These are phyloP conservation scores for Melaleuca quinquenervia DNA, from an alignment of 345 rosid species.

Conservation along the genomic window DNA sequence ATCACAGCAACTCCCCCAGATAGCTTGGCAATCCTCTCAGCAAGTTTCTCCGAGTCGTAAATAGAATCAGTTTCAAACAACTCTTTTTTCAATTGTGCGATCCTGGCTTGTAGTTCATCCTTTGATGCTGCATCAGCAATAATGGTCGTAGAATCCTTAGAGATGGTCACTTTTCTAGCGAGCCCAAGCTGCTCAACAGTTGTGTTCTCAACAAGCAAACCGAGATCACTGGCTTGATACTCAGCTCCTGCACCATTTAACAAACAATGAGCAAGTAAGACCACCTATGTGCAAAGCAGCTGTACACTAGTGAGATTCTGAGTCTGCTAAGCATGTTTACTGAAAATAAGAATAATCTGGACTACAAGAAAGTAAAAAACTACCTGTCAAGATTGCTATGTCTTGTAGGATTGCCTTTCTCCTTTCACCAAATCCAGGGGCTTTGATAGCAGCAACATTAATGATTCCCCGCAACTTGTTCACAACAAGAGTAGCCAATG, in stretches of 20 bases:
- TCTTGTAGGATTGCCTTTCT: constrained; percentile 96
- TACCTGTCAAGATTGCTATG: constrained; percentile 90
- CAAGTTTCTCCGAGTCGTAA: constrained; percentile 78
- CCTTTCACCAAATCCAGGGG: constrained; percentile 97
- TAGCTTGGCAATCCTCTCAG: constrained; percentile 91
- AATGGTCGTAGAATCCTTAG: constrained; percentile 75
- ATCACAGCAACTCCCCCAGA: constrained; percentile 98
- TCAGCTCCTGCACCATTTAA: constrained; percentile 60
- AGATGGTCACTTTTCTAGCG: constrained; percentile 74
- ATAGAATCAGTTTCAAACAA: constrained; percentile 83
- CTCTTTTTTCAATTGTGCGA: constrained; percentile 80
- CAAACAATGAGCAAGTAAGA: neutral
- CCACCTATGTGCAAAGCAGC: neutral
- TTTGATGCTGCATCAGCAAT: constrained; percentile 93
- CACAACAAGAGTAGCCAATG: constrained; percentile 89
- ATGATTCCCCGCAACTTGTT: constrained; percentile 90
- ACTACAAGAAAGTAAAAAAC: neutral
- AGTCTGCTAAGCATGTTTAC: neutral
- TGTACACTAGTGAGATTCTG: neutral
- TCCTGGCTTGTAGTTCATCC: constrained; percentile 80
- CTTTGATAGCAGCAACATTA: constrained; percentile 90
- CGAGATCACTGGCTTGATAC: constrained; percentile 78
- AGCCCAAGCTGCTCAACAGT: constrained; percentile 76
- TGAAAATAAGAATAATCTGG: neutral
- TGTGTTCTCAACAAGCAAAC: constrained; percentile 63